Conservation (phyloP, 495 filamentous ascomycete genomes). For the Cairneyella variabilis region DNA sequence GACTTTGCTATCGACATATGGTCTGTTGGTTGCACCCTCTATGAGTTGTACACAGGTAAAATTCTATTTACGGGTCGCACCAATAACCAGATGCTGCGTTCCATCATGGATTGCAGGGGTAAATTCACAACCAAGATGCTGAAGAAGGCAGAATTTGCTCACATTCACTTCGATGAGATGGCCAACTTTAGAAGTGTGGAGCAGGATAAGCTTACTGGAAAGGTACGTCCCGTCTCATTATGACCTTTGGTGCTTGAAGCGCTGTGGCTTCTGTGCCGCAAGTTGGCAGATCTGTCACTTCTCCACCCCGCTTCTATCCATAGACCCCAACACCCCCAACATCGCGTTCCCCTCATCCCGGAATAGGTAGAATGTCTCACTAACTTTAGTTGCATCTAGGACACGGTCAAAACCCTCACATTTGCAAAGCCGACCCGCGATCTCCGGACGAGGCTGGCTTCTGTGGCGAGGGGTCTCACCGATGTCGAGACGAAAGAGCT, state of each 20-base stretch:
- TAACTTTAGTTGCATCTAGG: slow-evolving; percentile 30
- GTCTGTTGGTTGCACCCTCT: slow-evolving; percentile 95
- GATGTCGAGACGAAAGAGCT: slow-evolving; percentile 77
- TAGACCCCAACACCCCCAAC: not conserved
- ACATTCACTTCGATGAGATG: slow-evolving; percentile 81
- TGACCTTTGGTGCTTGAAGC: slow-evolving; percentile 4
- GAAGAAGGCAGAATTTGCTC: slow-evolving; percentile 67
- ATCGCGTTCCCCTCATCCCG: not conserved
- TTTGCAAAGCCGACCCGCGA: slow-evolving; percentile 81
- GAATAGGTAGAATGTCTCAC: slow-evolving; percentile 7
- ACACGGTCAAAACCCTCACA: slow-evolving; percentile 62
- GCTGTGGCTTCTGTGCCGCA: slow-evolving; percentile 22
- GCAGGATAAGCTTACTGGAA: slow-evolving; percentile 79
- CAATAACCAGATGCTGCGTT: slow-evolving; percentile 96
- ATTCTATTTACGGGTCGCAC: slow-evolving; percentile 92
- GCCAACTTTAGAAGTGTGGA: slow-evolving; percentile 84
- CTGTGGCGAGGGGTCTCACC: slow-evolving; percentile 66
- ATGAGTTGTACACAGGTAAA: slow-evolving; percentile 95
- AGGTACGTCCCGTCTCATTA: slow-evolving; percentile 43
- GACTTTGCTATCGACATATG: slow-evolving; percentile 95
- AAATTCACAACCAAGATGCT: slow-evolving; percentile 86
- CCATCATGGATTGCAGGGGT: slow-evolving; percentile 94
- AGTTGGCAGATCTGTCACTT: not conserved
- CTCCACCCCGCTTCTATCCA: not conserved
- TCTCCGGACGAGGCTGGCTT: slow-evolving; percentile 70